phyloP scores from a whole-genome alignment of 202 grass and related monocot species.

The Schoenoplectus triqueter region DNA sequence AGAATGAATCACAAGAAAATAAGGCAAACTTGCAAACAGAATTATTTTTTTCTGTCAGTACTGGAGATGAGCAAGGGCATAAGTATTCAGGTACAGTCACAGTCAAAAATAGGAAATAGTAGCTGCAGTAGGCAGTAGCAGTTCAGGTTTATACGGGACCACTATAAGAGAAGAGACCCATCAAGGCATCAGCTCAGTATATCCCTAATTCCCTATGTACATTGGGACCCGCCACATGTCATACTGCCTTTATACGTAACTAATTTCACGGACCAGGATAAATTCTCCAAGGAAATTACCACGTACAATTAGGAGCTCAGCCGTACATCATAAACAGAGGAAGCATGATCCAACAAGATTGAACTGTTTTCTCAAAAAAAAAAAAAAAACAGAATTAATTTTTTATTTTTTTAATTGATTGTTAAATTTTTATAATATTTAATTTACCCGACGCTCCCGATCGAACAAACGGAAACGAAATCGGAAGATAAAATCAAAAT shows the following conservation, averaged over 20 bases:
- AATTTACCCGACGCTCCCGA: too few relatives aligned
- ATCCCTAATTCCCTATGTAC: not conserved
- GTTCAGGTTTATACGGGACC: not conserved
- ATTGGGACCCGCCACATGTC: constrained; percentile 29
- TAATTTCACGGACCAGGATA: not conserved
- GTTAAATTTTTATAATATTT: too few relatives aligned
- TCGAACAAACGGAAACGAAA: too few relatives aligned
- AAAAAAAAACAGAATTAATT: too few relatives aligned
- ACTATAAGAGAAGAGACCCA: constrained; percentile 13
- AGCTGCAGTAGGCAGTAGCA: constrained; percentile 17
- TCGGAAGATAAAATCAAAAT: too few relatives aligned
- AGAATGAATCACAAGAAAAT: not conserved
- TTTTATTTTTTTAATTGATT: too few relatives aligned
- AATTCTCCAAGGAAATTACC: too few relatives aligned
- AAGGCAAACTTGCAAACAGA: not conserved
- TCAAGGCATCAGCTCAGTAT: constrained; percentile 22
- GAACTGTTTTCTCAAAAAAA: too few relatives aligned
- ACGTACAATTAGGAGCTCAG: too few relatives aligned
- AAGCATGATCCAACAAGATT: too few relatives aligned
- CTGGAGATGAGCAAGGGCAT: not conserved
- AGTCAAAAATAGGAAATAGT: constrained; percentile 23
- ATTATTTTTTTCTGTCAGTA: not conserved
- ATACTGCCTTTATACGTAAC: constrained; percentile 10
- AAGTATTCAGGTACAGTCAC: not conserved
- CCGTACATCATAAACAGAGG: too few relatives aligned